Conservation (phyloP, 169 alveolate genomes). For the Plasmodium knowlesi region DNA sequence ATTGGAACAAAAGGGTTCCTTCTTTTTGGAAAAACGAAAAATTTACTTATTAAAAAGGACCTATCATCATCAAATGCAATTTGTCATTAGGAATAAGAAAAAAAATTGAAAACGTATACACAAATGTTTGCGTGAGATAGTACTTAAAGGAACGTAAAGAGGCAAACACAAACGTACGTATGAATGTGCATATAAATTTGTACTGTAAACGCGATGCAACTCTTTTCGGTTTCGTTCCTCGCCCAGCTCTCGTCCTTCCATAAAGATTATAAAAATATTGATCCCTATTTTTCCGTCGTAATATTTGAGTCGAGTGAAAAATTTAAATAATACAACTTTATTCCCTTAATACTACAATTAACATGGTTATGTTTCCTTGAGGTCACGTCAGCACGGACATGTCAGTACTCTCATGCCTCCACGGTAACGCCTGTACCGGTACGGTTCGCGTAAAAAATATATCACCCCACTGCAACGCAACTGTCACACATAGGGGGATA, state of each 20-base stretch:
- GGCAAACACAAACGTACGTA: neutral
- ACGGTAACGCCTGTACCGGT: neutral
- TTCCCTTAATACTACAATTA: neutral
- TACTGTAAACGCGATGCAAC: neutral
- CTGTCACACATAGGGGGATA: neutral
- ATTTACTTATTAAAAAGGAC: constrained; percentile 10
- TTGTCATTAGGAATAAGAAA: neutral
- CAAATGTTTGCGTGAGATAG: neutral
- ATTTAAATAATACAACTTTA: constrained; percentile 11
- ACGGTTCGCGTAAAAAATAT: neutral
- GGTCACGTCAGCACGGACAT: neutral
- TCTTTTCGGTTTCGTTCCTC: neutral
- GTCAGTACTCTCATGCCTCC: neutral
- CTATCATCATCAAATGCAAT: neutral
- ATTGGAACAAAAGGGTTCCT: constrained; percentile 11
- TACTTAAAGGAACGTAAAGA: neutral
- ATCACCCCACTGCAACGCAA: neutral
- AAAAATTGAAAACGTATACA: neutral
- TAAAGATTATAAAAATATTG: neutral
- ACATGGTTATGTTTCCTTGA: neutral
- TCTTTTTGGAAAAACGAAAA: neutral
- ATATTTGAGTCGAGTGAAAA: neutral
- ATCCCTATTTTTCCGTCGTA: neutral
- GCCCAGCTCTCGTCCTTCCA: neutral
- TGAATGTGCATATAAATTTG: neutral